Percentiles rank a stretch among this genome's conserved stretches.
Evolutionary conservation across 208 protist genomes (phyloP).

Genomic region (Vickermania spadyakhi): DNA sequence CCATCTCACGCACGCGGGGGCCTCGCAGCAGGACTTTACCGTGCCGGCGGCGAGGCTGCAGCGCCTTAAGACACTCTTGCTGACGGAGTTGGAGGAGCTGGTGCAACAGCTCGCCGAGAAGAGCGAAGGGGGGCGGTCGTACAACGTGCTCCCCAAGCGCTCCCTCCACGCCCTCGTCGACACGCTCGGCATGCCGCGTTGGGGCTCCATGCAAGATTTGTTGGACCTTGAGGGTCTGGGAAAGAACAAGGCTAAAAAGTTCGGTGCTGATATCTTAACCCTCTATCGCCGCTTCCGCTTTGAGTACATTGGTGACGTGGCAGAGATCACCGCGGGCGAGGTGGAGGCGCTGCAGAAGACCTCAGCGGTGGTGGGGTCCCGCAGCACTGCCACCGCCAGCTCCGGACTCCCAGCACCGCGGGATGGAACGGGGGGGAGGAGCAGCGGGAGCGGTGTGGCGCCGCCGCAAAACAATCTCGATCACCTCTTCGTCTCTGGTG

Average conservation of each 20-base stretch:
- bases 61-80: constrained; percentile 37
- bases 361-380: constrained; percentile 28
- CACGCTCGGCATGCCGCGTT: constrained; percentile 46
- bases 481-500: too few relatives aligned
- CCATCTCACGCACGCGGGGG: not conserved
- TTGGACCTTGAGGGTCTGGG: constrained; percentile 76
- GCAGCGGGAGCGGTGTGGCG: not conserved
- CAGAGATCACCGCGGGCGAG: constrained; percentile 49
- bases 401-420: constrained; percentile 7
- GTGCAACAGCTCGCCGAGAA: constrained; percentile 64
- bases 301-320: constrained; percentile 73
- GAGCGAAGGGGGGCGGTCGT: constrained; percentile 61
- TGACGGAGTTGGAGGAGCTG: constrained; percentile 52
- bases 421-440: not conserved
- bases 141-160: constrained; percentile 82
- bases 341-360: constrained; percentile 37
- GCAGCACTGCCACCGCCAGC: constrained; percentile 29
- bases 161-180: constrained; percentile 64
- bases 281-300: constrained; percentile 73
- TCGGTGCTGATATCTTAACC: constrained; percentile 61
- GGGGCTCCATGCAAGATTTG: constrained; percentile 62
- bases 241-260: constrained; percentile 85
- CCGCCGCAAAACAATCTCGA: not conserved
- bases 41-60: constrained; percentile 37
- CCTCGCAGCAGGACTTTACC: constrained; percentile 9